Evolutionary conservation across 208 protist genomes (phyloP), one percentile per base, ranked within the genome.

Genomic region (Polymyxa betae): DNA sequence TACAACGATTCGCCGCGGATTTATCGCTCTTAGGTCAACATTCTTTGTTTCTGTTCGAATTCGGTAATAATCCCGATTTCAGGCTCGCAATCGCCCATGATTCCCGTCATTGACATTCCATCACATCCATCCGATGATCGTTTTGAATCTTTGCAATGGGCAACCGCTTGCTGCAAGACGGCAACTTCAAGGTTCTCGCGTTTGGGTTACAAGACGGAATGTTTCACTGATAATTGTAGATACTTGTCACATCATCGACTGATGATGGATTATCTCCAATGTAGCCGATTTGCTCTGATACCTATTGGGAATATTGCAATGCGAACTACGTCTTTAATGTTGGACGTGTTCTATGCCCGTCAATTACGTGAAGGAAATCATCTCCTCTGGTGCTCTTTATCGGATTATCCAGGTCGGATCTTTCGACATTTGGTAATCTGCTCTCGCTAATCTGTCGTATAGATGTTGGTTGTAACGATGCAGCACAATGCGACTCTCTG

Each of bases 311-410:
- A 82, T 43, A 82, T 82, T 5, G 40, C 16, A 12, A 82, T 5
- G 16, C n/a, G 40, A 35, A 40, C 40, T 20, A 16, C 72, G 12
- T 82, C 72, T 43, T 82, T 82, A 12, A 82, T 82, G 5, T 38
- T 82, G 5, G 72, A 82, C n/a, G 72, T 82, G 5, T 82, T 82
- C 72, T 82, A 38, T 35, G 72, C 72, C n/a, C n/a, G 72, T 35
- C n/a, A 38, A 43, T n/a, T 82, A 40, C 5, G n/a, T 20, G 10
- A 35, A 12, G 16, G 35, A 5, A n/a, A 82, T 35, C 72, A 82
- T 82, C 5, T 82, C 12, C 40, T 35, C 35, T 82, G 72, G 72
- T 82, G 72, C 72, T 82, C 72, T 35, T 35, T n/a, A 20, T 45
- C 72, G 12, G 16, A 82, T 43, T 43, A n/a, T 43, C 72, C 72